A percentile compares a stretch with the other conserved stretches of the same genome.
phyloP scores from a whole-genome alignment of 2,329 filamentous ascomycete species.

The Colletotrichum lupini region DNA sequence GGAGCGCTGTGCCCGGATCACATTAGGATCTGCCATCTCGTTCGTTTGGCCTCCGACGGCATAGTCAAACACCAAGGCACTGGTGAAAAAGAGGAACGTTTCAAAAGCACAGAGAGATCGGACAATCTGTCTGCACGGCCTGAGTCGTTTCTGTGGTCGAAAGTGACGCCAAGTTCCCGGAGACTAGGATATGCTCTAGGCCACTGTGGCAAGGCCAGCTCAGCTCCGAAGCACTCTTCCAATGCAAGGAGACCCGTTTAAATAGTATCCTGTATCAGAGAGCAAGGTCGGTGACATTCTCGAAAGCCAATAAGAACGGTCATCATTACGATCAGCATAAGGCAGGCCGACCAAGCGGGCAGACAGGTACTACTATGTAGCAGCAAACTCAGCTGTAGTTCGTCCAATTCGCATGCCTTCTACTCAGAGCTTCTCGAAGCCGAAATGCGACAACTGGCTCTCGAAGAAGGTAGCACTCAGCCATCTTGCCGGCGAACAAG shows the following conservation, averaged over 20 bases:
- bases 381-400: neutral
- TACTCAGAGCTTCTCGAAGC: neutral
- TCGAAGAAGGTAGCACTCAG: neutral
- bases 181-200: neutral
- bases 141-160: neutral
- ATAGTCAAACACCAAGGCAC: neutral
- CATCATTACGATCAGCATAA: no score
- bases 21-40: neutral
- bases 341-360: no score
- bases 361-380: neutral
- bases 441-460: neutral
- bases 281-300: no score
- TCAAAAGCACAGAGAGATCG: constrained; percentile 9
- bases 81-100: neutral
- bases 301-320: no score
- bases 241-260: no score
- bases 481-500: neutral
- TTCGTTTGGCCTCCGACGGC: neutral
- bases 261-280: no score
- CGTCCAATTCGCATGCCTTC: constrained; percentile 11
- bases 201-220: no score
- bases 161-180: neutral
- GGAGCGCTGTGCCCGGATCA: neutral
- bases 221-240: no score
- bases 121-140: neutral